A percentile compares a stretch with the other conserved stretches of the same genome.
These are phyloP conservation scores for Crithidia thermophila DNA, from an alignment of 208 protist species.

Conservation along the genomic window DNA sequence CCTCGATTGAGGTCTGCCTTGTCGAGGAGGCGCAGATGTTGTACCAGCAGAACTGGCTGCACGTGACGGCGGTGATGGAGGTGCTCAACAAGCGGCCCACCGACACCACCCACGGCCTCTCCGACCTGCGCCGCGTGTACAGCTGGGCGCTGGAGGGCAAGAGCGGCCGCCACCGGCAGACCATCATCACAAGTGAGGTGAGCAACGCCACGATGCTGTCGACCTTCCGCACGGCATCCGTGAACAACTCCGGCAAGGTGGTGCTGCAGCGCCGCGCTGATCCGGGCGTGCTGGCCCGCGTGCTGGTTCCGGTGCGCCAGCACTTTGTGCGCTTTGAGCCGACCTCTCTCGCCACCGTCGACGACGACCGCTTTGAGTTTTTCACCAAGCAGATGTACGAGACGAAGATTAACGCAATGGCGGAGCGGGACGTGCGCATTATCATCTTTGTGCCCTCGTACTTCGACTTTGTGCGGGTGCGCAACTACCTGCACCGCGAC, in stretches of 20 bases:
- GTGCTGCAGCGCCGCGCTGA: slow-evolving; percentile 61
- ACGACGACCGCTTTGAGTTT: slow-evolving; percentile 92
- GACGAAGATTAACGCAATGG: slow-evolving; percentile 66
- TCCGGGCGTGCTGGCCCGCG: slow-evolving; percentile 51
- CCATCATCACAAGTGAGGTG: slow-evolving; percentile 84
- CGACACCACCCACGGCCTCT: slow-evolving; percentile 81
- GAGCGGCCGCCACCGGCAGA: slow-evolving; percentile 92
- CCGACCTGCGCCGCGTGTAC: slow-evolving; percentile 92
- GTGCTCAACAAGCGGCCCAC: slow-evolving; percentile 83
- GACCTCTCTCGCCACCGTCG: slow-evolving; percentile 43
- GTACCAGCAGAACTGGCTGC: slow-evolving; percentile 98
- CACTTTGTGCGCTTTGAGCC: slow-evolving; percentile 93
- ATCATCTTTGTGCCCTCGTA: slow-evolving; percentile 96
- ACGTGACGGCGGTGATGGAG: slow-evolving; percentile 75
- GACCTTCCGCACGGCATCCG: slow-evolving; percentile 74
- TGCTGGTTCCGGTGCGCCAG: slow-evolving; percentile 81
- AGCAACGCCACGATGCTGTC: slow-evolving; percentile 87
- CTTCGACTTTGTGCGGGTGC: slow-evolving; percentile 96
- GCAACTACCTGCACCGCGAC: slow-evolving; percentile 95
- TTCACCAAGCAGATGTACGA: slow-evolving; percentile 91
- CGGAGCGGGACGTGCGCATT: slow-evolving; percentile 74
- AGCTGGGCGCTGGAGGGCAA: slow-evolving; percentile 79
- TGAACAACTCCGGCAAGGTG: slow-evolving; percentile 79
- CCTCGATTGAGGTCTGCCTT: slow-evolving; percentile 95
- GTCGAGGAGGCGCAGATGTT: slow-evolving; percentile 95